These are phyloP conservation scores for Onygenales sp. DNA, from an alignment of 2,329 filamentous ascomycete genomes.

Conservation along the genomic window DNA sequence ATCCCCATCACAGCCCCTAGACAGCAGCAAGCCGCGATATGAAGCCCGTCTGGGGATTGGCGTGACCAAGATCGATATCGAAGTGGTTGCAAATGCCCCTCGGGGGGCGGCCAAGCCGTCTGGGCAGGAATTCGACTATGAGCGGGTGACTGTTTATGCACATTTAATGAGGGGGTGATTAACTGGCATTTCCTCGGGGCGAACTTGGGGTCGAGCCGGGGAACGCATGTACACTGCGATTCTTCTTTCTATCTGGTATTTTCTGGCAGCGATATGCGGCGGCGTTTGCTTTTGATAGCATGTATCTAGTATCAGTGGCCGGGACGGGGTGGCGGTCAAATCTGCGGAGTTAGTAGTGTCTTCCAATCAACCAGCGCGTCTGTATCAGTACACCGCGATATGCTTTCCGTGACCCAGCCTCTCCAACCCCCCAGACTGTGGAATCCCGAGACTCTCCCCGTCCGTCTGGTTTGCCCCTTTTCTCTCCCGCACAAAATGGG, in stretches of 20 bases:
- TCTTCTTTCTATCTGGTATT: neutral
- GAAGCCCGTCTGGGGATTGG: constrained; percentile 63
- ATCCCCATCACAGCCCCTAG: constrained; percentile 42
- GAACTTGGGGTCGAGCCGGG: no score
- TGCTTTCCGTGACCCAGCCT: no score
- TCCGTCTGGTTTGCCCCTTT: no score
- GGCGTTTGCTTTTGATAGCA: neutral
- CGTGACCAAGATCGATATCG: constrained; percentile 68
- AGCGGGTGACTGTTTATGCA: constrained; percentile 67
- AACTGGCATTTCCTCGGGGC: constrained; percentile 2
- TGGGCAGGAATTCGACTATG: constrained; percentile 52
- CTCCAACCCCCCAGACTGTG: no score
- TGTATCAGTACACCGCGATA: no score
- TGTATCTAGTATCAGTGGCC: neutral
- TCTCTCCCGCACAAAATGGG: neutral
- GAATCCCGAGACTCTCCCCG: no score
- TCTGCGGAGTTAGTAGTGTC: neutral
- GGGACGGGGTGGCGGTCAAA: neutral
- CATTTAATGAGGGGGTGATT: constrained; percentile 51
- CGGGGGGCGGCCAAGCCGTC: constrained; percentile 42
- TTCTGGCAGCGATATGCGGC: neutral
- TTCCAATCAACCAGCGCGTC: no score
- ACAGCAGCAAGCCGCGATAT: constrained; percentile 57
- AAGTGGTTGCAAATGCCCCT: constrained; percentile 62
- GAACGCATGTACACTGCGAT: neutral